Conservation (phyloP, 768 basidiomycete species). For the Termitomyces sp. region DNA sequence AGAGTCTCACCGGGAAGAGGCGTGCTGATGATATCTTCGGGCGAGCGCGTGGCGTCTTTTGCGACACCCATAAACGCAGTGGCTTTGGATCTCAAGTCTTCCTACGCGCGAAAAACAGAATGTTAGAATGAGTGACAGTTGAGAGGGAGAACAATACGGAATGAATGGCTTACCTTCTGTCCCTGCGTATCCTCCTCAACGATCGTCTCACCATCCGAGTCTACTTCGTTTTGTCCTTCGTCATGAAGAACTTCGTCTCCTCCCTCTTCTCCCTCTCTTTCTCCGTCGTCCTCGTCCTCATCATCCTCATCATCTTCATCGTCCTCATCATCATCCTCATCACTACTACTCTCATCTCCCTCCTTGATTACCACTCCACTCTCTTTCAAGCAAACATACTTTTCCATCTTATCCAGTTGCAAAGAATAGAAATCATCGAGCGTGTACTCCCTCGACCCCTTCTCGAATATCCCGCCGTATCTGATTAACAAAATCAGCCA, state of each 20-base stretch:
- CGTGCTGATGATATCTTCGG: slow-evolving; percentile 71
- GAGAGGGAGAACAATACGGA: too few species aligned
- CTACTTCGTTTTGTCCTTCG: slow-evolving; percentile 20
- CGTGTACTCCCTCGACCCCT: slow-evolving; percentile 78
- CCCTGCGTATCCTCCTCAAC: background rate
- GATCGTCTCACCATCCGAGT: slow-evolving; percentile 5
- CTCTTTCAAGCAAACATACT: slow-evolving; percentile 66
- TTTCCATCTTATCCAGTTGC: slow-evolving; percentile 80
- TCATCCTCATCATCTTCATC: slow-evolving; percentile 48
- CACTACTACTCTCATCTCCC: slow-evolving; percentile 58
- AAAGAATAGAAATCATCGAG: slow-evolving; percentile 84
- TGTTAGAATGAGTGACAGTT: too few species aligned
- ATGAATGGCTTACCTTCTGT: too few species aligned
- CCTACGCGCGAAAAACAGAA: slow-evolving; percentile 12
- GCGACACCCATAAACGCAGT: slow-evolving; percentile 55
- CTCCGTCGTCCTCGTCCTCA: slow-evolving; percentile 27
- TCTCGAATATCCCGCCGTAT: slow-evolving; percentile 88
- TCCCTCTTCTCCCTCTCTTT: slow-evolving; percentile 6
- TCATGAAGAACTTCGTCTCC: slow-evolving; percentile 9
- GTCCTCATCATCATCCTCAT: slow-evolving; percentile 55
- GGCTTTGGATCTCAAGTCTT: slow-evolving; percentile 28
- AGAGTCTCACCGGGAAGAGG: slow-evolving; percentile 83
- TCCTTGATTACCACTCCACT: slow-evolving; percentile 57
- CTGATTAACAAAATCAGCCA: slow-evolving; percentile 28
- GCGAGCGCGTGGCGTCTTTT: slow-evolving; percentile 49